Evolutionary conservation across 2,329 filamentous ascomycete species (phyloP), one percentile per base, ranked within the genome.

Genomic region (Fusarium sp.): DNA sequence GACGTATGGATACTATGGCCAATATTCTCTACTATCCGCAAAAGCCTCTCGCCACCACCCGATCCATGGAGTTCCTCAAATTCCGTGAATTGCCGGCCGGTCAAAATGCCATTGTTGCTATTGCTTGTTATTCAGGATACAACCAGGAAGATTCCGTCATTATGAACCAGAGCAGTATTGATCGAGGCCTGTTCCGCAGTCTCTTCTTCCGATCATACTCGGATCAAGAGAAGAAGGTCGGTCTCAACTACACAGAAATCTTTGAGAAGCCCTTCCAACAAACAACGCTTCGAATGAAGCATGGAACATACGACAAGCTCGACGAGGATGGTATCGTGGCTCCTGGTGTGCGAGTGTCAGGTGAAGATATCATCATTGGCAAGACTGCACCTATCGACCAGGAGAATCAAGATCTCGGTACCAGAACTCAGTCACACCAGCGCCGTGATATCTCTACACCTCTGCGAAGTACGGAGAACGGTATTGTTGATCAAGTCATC

Each of bases 131-230:
- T 83, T 97, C 94, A 57, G 96, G 96, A 65, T 99, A 99, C 85
- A 99, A 99, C 82, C 97, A 99, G 80, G 96, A 99, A 94, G 96
- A 99, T 90, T 99, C 96, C 73, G 95, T 99, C 73, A 97, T 99
- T 77, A 98, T 99, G 96, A 99, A 99, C 81, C 96, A 99, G 84
- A 98, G 94, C 83, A 97, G 94, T 81, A 98, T 99, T 76, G 96
- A 99, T 81, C 92, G 96, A 77, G 96, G 96, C 69, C 86, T 99
- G 7, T 99, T 99, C 91, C 90, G 97, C 77, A 98, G 94, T 87
- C 83, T 99, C 57, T 99, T 98, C 85, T 99, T 97, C 88, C 91
- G 97, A 74, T 94, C 95, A 13, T 99, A 99, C 82, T 97, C 94
- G 32, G 96, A 99, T 77, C 94, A 94, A 72, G 96, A 99, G 83